These are phyloP conservation scores for Cladophialophora exuberans DNA, from an alignment of 2,329 filamentous ascomycete species.

Conservation along the genomic window DNA sequence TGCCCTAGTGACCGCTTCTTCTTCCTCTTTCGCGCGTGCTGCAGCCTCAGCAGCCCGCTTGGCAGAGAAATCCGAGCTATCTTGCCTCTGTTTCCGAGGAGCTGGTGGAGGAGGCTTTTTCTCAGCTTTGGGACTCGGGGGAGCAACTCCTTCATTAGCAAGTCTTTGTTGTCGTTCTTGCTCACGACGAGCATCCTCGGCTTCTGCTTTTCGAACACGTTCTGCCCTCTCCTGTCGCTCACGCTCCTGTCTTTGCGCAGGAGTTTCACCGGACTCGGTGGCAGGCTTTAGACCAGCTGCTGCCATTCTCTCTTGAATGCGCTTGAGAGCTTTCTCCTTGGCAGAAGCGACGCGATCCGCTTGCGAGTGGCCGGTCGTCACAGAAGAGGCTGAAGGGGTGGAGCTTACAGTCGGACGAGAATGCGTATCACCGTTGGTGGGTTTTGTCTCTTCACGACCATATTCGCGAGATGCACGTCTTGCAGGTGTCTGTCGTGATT, in stretches of 20 bases:
- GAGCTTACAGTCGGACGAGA: constrained; percentile 49
- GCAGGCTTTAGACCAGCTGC: constrained; percentile 88
- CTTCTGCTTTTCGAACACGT: constrained; percentile 85
- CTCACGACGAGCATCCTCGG: constrained; percentile 88
- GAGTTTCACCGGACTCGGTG: constrained; percentile 75
- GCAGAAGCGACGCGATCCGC: constrained; percentile 96
- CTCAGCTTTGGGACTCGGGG: constrained; percentile 49
- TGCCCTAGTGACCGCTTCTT: constrained; percentile 69
- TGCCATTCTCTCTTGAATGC: constrained; percentile 94
- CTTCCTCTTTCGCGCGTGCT: constrained; percentile 63
- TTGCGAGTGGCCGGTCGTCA: constrained; percentile 83
- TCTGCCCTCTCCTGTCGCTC: constrained; percentile 86
- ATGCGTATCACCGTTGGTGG: constrained; percentile 45
- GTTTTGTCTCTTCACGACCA: constrained; percentile 55
- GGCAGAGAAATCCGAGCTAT: constrained; percentile 61
- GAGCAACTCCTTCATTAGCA: constrained; percentile 71
- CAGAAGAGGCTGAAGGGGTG: constrained; percentile 63
- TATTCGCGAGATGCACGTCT: constrained; percentile 56
- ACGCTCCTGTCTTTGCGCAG: constrained; percentile 82
- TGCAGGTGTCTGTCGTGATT: constrained; percentile 56
- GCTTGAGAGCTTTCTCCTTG: constrained; percentile 93
- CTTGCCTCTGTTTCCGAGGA: constrained; percentile 68
- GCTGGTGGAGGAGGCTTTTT: constrained; percentile 77
- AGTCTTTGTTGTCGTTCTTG: constrained; percentile 82
- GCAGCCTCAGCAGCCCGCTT: constrained; percentile 58